Base-by-base conservation (phyloP, 139 green algal genomes). In the Chlorella sp. region DNA sequence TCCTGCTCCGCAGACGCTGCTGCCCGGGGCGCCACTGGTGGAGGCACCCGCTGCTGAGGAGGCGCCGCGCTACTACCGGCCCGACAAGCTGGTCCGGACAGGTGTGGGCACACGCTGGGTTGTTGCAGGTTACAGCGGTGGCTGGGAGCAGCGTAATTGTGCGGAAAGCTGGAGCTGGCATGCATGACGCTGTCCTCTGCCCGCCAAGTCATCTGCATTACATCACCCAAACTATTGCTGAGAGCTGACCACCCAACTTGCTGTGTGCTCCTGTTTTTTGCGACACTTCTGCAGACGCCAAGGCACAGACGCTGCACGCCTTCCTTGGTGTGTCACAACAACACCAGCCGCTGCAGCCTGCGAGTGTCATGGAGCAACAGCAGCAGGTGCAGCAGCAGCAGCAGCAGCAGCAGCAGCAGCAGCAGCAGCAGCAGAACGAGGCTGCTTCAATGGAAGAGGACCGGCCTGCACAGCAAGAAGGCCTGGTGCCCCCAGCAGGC, bases 81-180 rank as follows among this genome's bases (percentile, higher is more conserved):
- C 83, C 38, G 83, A 96, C 72, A 96, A 95, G 78, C 86, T 97
- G 9, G 94, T 97, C 23, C 83, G 94, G 32, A 82, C 76, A 41
- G 76, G 76, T 82, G 60, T 0, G 72, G 20, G 1, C 3, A 47
- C n/a, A n/a, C n/a, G n/a, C n/a, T n/a, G n/a, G n/a, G n/a, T n/a
- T n/a, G n/a, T n/a, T n/a, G n/a, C n/a, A n/a, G n/a, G n/a, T n/a
- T n/a, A n/a, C n/a, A n/a, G n/a, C n/a, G n/a, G n/a, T n/a, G n/a
- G n/a, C n/a, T n/a, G n/a, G n/a, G n/a, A n/a, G n/a, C n/a, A n/a
- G n/a, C n/a, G n/a, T n/a, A n/a, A n/a, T n/a, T n/a, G n/a, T n/a
- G n/a, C n/a, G n/a, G n/a, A n/a, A n/a, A n/a, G n/a, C n/a, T n/a
- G n/a, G n/a, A n/a, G n/a, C n/a, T n/a, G n/a, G n/a, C n/a, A n/a